These are phyloP conservation scores for Adenanthera pavonina DNA, from an alignment of 306 rosid genomes.

Conservation along the genomic window DNA sequence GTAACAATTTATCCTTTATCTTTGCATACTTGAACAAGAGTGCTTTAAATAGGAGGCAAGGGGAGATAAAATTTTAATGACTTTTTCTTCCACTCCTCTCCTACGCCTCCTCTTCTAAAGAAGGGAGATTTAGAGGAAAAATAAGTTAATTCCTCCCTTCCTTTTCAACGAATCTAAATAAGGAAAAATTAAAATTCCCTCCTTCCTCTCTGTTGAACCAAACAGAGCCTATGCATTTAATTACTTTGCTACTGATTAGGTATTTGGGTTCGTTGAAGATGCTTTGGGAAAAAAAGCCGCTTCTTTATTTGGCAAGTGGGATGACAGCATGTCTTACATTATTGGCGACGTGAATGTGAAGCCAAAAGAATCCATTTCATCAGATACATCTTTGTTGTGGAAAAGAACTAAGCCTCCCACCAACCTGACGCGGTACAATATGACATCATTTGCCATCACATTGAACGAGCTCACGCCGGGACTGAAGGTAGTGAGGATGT, in stretches of 20 bases:
- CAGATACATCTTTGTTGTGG: constrained; percentile 72
- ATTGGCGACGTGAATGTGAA: constrained; percentile 64
- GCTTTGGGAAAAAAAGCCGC: constrained; percentile 65
- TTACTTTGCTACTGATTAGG: constrained; percentile 49
- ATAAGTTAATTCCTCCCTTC: too few species aligned
- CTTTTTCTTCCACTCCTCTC: too few species aligned
- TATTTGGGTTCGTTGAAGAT: constrained; percentile 88
- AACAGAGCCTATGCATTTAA: background rate
- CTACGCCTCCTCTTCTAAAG: too few species aligned
- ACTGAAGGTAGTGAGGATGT: constrained; percentile 78
- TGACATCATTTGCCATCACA: constrained; percentile 91
- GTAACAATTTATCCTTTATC: background rate
- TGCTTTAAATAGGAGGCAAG: background rate
- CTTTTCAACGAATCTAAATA: too few species aligned
- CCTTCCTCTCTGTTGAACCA: too few species aligned
- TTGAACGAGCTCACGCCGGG: constrained; percentile 83
- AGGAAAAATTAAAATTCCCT: too few species aligned
- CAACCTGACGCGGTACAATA: constrained; percentile 89
- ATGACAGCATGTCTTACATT: constrained; percentile 73
- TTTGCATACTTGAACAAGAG: background rate
- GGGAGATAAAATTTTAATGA: too few species aligned
- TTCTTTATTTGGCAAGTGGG: constrained; percentile 92
- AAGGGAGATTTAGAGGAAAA: too few species aligned
- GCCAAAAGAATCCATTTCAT: constrained; percentile 56
- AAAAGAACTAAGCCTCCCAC: constrained; percentile 71